phyloP scores from a whole-genome alignment of 768 basidiomycete species.

The Podaxis pistillaris region DNA sequence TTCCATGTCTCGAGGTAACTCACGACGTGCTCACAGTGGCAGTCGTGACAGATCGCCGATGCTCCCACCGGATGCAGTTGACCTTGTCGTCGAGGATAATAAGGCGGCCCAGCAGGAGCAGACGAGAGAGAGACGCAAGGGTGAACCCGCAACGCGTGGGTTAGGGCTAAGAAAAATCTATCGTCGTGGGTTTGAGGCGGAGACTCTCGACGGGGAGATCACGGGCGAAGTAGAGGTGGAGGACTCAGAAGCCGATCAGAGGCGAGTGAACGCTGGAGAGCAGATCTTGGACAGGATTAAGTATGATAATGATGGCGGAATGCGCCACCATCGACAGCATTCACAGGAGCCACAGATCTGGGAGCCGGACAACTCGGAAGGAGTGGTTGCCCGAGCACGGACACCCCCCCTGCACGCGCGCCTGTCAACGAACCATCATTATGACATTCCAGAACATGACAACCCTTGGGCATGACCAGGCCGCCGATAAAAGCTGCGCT shows the following conservation, averaged over 20 bases:
- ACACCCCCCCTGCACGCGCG: constrained; percentile 15
- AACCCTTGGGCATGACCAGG: constrained; percentile 22
- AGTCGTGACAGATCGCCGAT: constrained; percentile 22
- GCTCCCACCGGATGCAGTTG: constrained; percentile 77
- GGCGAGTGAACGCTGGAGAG: constrained; percentile 40
- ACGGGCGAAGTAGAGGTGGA: constrained; percentile 43
- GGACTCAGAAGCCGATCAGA: constrained; percentile 18
- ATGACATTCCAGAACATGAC: constrained; percentile 17
- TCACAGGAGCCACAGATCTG: background rate
- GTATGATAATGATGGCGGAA: constrained; percentile 28
- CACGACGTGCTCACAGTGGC: constrained; percentile 20
- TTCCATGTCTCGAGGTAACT: constrained; percentile 30
- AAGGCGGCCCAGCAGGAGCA: constrained; percentile 53
- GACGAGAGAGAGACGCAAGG: constrained; percentile 54
- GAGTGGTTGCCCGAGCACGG: constrained; percentile 14
- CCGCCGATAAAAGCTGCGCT: background rate
- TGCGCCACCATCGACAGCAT: background rate
- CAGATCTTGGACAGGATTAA: constrained; percentile 34
- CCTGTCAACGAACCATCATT: constrained; percentile 6
- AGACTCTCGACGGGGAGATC: constrained; percentile 30
- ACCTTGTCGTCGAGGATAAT: constrained; percentile 77
- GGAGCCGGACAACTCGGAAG: constrained; percentile 23
- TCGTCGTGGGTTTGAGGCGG: constrained; percentile 43
- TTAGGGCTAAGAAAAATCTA: constrained; percentile 52
- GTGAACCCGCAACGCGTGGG: constrained; percentile 51